Conservation (phyloP, 495 filamentous ascomycete species). For the Hypomontagnella monticulosa region DNA sequence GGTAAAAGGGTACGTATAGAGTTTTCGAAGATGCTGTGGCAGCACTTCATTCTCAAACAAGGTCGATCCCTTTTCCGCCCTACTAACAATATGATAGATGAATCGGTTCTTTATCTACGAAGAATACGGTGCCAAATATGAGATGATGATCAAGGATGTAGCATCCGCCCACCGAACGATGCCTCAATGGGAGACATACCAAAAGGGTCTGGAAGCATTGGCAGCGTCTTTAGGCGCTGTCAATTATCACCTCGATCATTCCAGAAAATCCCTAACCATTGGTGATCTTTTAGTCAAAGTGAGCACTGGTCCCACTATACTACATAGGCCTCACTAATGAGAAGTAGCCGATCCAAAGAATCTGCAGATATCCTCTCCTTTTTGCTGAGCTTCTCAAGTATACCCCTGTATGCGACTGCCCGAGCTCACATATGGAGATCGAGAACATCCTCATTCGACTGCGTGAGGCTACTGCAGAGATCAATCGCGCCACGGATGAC, state of each 20-base stretch:
- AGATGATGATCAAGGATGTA: constrained; percentile 80
- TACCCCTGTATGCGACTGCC: constrained; percentile 85
- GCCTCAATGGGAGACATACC: constrained; percentile 80
- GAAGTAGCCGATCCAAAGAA: constrained; percentile 85
- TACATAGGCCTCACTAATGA: constrained; percentile 28
- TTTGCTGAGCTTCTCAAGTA: constrained; percentile 82
- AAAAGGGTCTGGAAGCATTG: constrained; percentile 87
- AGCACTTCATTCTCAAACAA: background rate
- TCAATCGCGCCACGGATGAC: constrained; percentile 81
- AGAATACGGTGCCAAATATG: constrained; percentile 87
- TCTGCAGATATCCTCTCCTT: constrained; percentile 91
- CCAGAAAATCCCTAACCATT: constrained; percentile 79
- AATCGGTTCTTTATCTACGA: constrained; percentile 85
- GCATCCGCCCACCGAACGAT: constrained; percentile 72
- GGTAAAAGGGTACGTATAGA: constrained; percentile 68
- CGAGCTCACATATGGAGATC: constrained; percentile 79
- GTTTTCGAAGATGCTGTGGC: background rate
- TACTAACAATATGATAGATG: constrained; percentile 63
- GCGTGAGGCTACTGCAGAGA: constrained; percentile 73
- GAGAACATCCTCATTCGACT: constrained; percentile 76
- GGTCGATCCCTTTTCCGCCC: constrained; percentile 20
- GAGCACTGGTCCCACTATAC: constrained; percentile 22
- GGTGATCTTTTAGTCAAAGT: constrained; percentile 94
- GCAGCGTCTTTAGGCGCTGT: constrained; percentile 77
- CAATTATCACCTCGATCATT: constrained; percentile 68